Base-by-base conservation (phyloP, 805 yeast genomes). In the Kregervanrija delftensis region DNA sequence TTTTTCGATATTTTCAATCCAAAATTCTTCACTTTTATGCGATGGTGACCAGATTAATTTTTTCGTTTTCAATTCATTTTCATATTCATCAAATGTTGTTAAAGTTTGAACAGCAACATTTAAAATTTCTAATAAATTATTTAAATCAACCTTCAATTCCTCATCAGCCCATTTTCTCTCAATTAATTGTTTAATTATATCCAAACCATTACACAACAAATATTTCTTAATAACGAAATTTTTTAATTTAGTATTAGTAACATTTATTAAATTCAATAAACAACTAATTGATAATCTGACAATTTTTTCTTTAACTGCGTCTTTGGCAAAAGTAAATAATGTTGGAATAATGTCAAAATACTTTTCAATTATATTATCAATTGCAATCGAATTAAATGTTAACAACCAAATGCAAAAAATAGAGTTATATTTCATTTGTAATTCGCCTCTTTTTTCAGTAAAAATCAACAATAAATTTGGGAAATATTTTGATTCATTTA, bases 161-260 rank as follows among this genome's bases (percentile, higher is more conserved):
- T 87, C 93, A 63, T 93, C 99, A 5, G 95, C 84, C 83, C 96
- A 90, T 65, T 93, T 93, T 57, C 98, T 74, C 49, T 86, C 91
- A 52, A 80, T 76, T 55, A 93, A 74, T 46, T 81, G 77, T 54
- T 75, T 77, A 47, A 87, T 69, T 8, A 79, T 74, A 43, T 81
- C 75, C 47, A 86, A 71, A 3, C 95, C 93, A 54, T 85, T 85
- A 48, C 84, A 86, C 49, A 86, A 71, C 33, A 85, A 61, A 37
- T 88, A 72, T 42, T 83, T 76, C 55, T 90, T 83, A 49, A 86
- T 70, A 37, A 75, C 71, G 22, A 49, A 49, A 65, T 72, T 61
- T 69, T 67, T 71, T 14, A 30, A 12, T 52, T 61, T 69, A 40
- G 59, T 58, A 55, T 66, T 53, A 30, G 41, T 32, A 55, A 57